Conservation (phyloP, 2,329 filamentous ascomycete species). For the Diplodia seriata region DNA sequence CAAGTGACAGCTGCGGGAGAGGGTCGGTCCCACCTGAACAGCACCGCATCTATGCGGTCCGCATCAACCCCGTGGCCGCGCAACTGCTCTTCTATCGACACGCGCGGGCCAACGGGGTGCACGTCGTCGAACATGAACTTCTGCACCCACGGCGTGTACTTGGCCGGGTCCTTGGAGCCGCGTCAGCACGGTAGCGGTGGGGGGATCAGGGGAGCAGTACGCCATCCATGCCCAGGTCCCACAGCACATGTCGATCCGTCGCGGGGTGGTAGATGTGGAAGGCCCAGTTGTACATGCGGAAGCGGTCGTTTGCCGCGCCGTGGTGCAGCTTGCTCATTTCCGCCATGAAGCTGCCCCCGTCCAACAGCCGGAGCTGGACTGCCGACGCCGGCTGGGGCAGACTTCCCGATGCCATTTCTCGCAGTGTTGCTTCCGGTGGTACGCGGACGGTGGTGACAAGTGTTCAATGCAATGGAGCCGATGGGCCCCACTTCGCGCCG, state of each 20-base stretch:
- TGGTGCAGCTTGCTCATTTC: conserved; percentile 42
- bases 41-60: not conserved
- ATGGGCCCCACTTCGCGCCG: not conserved
- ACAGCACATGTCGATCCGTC: conserved; percentile 40
- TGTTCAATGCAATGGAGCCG: too few species aligned
- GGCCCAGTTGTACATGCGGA: conserved; percentile 48
- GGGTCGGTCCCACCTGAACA: not conserved
- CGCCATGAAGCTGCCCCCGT: conserved; percentile 45
- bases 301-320: conserved; percentile 39
- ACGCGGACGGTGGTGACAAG: not conserved
- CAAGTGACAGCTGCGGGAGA: not conserved
- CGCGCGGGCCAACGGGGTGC: conserved; percentile 42
- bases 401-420: too few species aligned
- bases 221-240: conserved; percentile 45
- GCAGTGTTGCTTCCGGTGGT: not conserved
- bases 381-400: conserved; percentile 38
- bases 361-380: conserved; percentile 41
- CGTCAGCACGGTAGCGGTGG: not conserved
- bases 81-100: conserved; percentile 42
- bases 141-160: conserved; percentile 46
- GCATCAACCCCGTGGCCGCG: conserved; percentile 35
- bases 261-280: conserved; percentile 40
- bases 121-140: conserved; percentile 41
- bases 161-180: conserved; percentile 39
- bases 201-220: conserved; percentile 35